These are phyloP conservation scores for Alliaria petiolata DNA, from an alignment of 345 rosid species.

Conservation along the genomic window DNA sequence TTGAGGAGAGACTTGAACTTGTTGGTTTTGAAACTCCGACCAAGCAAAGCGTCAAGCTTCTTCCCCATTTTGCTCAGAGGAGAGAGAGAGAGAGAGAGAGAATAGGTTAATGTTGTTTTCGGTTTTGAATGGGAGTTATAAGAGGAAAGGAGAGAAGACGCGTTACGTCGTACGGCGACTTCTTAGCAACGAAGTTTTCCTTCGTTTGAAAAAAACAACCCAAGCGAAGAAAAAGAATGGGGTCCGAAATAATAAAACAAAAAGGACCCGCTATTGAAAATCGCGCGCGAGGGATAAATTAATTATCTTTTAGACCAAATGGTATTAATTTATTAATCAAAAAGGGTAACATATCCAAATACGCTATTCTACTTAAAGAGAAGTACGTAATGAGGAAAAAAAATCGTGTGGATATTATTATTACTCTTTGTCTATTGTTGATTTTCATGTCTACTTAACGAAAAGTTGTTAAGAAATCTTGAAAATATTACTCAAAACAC, in stretches of 20 bases:
- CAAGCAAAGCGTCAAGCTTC: slow-evolving; percentile 68
- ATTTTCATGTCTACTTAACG: too few relatives aligned
- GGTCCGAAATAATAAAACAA: background rate
- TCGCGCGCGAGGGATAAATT: background rate
- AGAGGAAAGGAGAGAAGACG: slow-evolving; percentile 13
- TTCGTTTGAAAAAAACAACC: background rate
- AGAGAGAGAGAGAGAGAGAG: background rate
- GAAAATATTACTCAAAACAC: background rate
- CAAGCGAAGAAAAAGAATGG: background rate
- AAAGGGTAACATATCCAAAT: background rate
- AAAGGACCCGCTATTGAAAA: slow-evolving; percentile 1
- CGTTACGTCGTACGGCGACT: slow-evolving; percentile 25
- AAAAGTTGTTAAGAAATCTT: background rate
- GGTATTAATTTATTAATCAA: background rate
- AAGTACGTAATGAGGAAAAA: too few relatives aligned
- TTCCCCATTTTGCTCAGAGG: slow-evolving; percentile 61
- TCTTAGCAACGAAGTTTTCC: slow-evolving; percentile 33
- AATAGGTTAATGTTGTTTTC: background rate
- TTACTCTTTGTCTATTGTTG: too few relatives aligned
- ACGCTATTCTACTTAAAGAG: background rate
- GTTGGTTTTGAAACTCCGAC: slow-evolving; percentile 56
- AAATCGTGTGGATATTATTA: too few relatives aligned
- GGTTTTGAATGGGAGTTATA: slow-evolving; percentile 13
- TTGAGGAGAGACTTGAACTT: slow-evolving; percentile 59
- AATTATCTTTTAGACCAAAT: background rate